Evolutionary conservation across 768 basidiomycete species (phyloP).

Genomic region (Mycena albidolilacea): DNA sequence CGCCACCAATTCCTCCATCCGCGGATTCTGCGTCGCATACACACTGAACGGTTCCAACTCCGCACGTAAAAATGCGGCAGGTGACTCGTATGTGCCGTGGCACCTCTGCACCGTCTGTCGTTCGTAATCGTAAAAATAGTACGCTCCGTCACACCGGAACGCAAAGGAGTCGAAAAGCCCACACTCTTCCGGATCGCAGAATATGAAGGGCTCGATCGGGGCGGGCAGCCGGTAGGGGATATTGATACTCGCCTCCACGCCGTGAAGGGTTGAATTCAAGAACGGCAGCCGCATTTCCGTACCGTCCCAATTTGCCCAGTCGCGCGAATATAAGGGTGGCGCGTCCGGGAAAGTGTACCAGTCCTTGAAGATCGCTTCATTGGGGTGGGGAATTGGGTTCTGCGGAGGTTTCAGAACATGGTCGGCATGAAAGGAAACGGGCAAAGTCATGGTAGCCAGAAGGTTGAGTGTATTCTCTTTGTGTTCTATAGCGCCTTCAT

Average conservation of each 20-base stretch:
- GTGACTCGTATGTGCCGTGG: not conserved
- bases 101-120: not conserved
- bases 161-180: not conserved
- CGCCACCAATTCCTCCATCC: not conserved
- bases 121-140: not conserved
- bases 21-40: not conserved
- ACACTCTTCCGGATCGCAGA: not conserved
- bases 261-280: not conserved
- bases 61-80: not conserved
- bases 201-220: not conserved
- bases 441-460: no score
- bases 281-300: not conserved
- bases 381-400: no score
- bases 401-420: no score
- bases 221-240: not conserved
- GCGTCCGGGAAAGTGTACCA: not conserved
- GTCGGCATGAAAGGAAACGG: no score
- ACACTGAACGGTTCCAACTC: not conserved
- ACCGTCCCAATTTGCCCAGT: not conserved
- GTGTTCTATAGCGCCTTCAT: no score
- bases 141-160: not conserved
- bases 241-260: not conserved
- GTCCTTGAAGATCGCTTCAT: not conserved
- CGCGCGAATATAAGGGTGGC: not conserved
- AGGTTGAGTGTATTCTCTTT: no score